Evolutionary conservation across 1,284 basidiomycete species (phyloP), one percentile per base, ranked within the genome.

Genomic region (Filobasidium uniguttulatum): DNA sequence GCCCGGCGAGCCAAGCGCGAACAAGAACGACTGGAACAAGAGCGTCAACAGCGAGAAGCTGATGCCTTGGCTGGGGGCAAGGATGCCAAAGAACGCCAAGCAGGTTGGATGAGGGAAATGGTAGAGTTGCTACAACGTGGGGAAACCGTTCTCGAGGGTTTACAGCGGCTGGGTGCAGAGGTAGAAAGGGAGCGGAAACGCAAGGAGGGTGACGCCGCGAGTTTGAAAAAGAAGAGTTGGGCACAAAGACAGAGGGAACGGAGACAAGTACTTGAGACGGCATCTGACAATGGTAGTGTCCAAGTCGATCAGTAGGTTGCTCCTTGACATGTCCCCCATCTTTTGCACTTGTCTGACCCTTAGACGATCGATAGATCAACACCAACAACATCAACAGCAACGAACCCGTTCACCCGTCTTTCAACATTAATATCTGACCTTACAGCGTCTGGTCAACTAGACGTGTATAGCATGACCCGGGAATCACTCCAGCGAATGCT

Each of bases 121-220:
- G 71, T 90, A 2, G 71, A 73, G 9, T 72, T 82, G 65, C 75
- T 97, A 65, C 82, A 84, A 68, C 83, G 84, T 55, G 87, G 87
- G 3, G 93, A 98, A 70, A 85, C 85, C 0, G 85, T 97, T 1
- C 72, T 96, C 22, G 85, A 88, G 63, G 85, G 89, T 3, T 67
- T 98, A 49, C 87, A 90, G 57, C 77, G 93, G 19, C 70, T 96
- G 1, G 93, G 93, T 9, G 73, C 71, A 3, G 76, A 76, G 56
- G 75, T 78, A 22, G 87, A 84, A 69, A 81, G 78, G 49, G 59
- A 64, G 58, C 50, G 62, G 34, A 63, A 57, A 68, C 71, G 66
- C 40, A 63, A 59, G 20, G 41, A 38, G 36, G 20, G 36, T 4
- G 36, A 38, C n/a, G 55, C 52, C 19, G 52, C 44, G 3, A 49